Evolutionary conservation across 371 early-diverging fungal species (phyloP), one percentile per base, ranked within the genome.

Genomic region (Mucor piriformis): DNA sequence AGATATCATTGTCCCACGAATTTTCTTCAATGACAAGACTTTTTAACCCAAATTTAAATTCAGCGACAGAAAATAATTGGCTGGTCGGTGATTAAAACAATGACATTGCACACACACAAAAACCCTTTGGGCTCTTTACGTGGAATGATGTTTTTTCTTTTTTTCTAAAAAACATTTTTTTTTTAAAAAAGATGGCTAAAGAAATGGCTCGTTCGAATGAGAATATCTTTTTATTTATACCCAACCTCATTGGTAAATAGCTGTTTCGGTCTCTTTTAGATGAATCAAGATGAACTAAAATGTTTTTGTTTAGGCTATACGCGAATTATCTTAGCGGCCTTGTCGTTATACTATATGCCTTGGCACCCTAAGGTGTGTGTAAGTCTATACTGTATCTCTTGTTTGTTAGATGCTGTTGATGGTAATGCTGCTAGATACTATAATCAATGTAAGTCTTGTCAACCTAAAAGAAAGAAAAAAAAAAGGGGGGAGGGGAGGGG

Each of bases 371-470:
- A 79, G 59, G 76, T 72, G 1, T 91, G 92, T 63, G 88, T 93
- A 61, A 57, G 75, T 24, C 51, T 90, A 16, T 99, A 99, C 69
- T 83, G 86, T 56, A 68, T 94, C 32, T 96, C 96, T 6, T 92
- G 93, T 69, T 63, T 94, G 35, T 79, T 99, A 59, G 99, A 98
- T 76, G 97, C 95, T 5, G 88, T 93, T 24, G 99, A 99, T 80
- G 99, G 99, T 6, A 83, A 88, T 66, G 91, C 92, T 27, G 99
- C 99, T 16, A 81, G 99, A 49, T 84, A 87, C 57, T 92, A 92
- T 61, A 77, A 89, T 57, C 99, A 99, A 77, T 90, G 95, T 89
- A 83, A 69, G 83, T 66, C 1, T 4, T 29, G 8, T 29, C 0
- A 29, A 29, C 6, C 16, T 16, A 44, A 15, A 35, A 7, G 32